Conservation (phyloP, 2,329 filamentous ascomycete genomes). For the Taxawa tesnikishii region DNA sequence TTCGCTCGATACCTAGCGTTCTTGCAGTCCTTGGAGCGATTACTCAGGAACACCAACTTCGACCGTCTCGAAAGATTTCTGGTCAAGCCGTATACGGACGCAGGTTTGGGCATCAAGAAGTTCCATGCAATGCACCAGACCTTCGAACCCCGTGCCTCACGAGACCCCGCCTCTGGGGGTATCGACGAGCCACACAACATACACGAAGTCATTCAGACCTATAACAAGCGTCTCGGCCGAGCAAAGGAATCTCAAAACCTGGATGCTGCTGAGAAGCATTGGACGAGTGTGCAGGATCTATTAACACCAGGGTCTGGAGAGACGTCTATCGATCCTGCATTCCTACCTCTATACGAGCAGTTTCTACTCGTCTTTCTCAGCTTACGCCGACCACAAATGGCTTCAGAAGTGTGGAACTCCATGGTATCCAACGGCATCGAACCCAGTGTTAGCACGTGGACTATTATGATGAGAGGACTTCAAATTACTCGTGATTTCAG, state of each 20-base stretch:
- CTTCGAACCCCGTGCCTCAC: no score
- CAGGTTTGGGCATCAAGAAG: no score
- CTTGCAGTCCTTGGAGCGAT: background rate
- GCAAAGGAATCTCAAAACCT: conserved; percentile 12
- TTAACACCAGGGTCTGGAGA: conserved; percentile 2
- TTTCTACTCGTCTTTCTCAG: conserved; percentile 37
- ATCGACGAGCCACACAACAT: no score
- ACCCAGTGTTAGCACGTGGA: conserved; percentile 57
- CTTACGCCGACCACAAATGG: conserved; percentile 27
- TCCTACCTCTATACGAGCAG: conserved; percentile 19
- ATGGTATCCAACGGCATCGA: conserved; percentile 41
- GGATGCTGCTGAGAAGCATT: conserved; percentile 9
- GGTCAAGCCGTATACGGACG: no score
- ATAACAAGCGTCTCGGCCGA: conserved; percentile 9
- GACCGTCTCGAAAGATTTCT: no score
- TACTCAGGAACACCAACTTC: background rate
- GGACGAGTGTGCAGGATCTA: conserved; percentile 8
- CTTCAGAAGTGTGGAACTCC: conserved; percentile 45
- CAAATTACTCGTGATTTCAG: conserved; percentile 44
- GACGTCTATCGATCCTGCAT: conserved; percentile 3
- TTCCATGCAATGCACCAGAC: no score
- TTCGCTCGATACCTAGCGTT: background rate
- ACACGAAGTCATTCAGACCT: conserved; percentile 5
- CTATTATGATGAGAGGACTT: conserved; percentile 61
- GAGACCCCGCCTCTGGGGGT: no score